Percentiles rank a stretch among this genome's conserved stretches.
These are phyloP conservation scores for Xylaria sp. DNA, from an alignment of 2,329 filamentous ascomycete genomes.

Conservation along the genomic window DNA sequence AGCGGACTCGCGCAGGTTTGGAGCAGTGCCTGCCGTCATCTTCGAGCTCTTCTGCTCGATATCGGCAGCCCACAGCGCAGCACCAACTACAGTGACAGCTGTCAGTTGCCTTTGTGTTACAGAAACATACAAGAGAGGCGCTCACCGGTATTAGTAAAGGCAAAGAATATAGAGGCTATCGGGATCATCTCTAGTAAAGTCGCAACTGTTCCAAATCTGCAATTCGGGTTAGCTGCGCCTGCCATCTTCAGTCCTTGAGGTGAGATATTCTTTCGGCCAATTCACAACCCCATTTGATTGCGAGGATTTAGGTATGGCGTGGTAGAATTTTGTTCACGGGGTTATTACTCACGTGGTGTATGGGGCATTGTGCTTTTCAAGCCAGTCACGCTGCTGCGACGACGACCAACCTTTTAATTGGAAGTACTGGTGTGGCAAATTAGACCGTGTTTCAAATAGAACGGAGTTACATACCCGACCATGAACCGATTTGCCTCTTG, in stretches of 20 bases:
- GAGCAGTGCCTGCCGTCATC: constrained; percentile 64
- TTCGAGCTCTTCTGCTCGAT: constrained; percentile 70
- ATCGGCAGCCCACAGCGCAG: constrained; percentile 93
- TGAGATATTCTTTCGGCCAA: constrained; percentile 13
- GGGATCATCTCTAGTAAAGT: constrained; percentile 88
- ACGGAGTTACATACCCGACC: constrained; percentile 59
- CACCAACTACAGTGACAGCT: constrained; percentile 70
- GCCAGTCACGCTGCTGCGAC: constrained; percentile 72
- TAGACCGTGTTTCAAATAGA: constrained; percentile 53
- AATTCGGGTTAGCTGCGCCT: constrained; percentile 13
- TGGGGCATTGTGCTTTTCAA: constrained; percentile 75
- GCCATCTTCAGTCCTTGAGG: neutral
- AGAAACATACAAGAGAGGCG: neutral
- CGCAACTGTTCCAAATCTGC: constrained; percentile 78
- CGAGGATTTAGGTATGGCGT: neutral
- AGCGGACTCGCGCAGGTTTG: constrained; percentile 60
- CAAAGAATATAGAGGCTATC: constrained; percentile 82
- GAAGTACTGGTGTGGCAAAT: constrained; percentile 76
- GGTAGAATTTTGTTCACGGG: neutral
- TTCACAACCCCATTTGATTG: neutral
- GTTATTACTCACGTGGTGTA: constrained; percentile 78
- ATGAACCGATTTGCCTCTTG: constrained; percentile 62
- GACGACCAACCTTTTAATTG: constrained; percentile 86
- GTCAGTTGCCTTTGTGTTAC: constrained; percentile 38
- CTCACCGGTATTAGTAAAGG: constrained; percentile 85